Evolutionary conservation across 371 early-diverging fungal species (phyloP), one percentile per base, ranked within the genome.

Genomic region (Nosema muscidifuracis): DNA sequence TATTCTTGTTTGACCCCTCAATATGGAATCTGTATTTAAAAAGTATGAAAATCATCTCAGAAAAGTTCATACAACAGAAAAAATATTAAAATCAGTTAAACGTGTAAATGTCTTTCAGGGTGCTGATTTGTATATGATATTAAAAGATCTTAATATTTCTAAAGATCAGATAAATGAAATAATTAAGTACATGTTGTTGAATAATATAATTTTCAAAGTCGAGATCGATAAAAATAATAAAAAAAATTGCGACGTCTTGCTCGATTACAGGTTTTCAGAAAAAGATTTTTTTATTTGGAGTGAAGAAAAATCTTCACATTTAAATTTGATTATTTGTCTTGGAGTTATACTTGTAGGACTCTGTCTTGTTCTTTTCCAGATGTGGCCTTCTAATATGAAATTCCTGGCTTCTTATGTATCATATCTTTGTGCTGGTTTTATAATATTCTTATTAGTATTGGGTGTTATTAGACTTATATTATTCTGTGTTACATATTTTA

Each of bases 291-390:
- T 89, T 80, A 89, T 93, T 71, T 98, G 93, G 96, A 84, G 91
- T 13, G 92, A 91, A 80, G 92, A 95, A 81, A 91, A 91, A 18
- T 88, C 91, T 10, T 89, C 88, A 81, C 69, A 88, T 56, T 83
- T 85, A 77, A 84, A 86, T 40, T 87, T 88, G 57, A 77, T 93
- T 44, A 87, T 90, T 50, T 91, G 90, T 15, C 81, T 87, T 15
- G 86, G 84, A 4, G 82, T 95, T 24, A 85, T 96, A 20, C 78
- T 86, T 9, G 79, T 89, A 20, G 88, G 90, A 20, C 85, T 96
- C 42, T 89, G 89, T 1, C 90, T 90, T 38, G 95, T 94, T 42
- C 86, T 98, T 87, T 98, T 94, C 87, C 94, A 94, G 47, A 87
- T 97, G 10, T 98, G 96, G 96, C 99, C 99, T 0, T 79, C 86